Conservation (phyloP, 805 yeast species). For the Crinitomyces ghanaensis region DNA sequence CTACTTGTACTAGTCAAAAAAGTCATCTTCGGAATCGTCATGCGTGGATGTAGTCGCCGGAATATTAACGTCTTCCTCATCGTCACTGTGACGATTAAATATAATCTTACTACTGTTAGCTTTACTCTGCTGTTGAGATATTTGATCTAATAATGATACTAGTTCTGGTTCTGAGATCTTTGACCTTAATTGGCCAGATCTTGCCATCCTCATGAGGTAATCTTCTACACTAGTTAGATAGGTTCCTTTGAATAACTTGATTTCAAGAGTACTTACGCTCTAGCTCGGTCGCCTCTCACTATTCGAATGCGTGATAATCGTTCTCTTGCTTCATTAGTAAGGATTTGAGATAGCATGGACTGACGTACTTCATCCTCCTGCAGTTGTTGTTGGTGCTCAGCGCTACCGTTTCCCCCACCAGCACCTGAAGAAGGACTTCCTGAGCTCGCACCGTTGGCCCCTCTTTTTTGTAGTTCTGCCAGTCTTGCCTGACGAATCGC, state of each 20-base stretch:
- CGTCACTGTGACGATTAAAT: slow-evolving; percentile 30
- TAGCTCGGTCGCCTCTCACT: slow-evolving; percentile 86
- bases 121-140: slow-evolving; percentile 58
- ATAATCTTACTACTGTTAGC: slow-evolving; percentile 56
- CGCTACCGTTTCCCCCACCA: slow-evolving; percentile 6
- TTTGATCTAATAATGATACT: slow-evolving; percentile 70
- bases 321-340: slow-evolving; percentile 78
- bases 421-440: neutral
- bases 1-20: slow-evolving; percentile 38
- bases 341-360: slow-evolving; percentile 48
- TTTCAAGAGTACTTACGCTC: slow-evolving; percentile 30
- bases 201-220: slow-evolving; percentile 57
- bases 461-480: slow-evolving; percentile 57
- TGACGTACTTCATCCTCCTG: slow-evolving; percentile 31
- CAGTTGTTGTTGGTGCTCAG: slow-evolving; percentile 1
- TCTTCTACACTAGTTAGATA: slow-evolving; percentile 47
- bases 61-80: slow-evolving; percentile 28
- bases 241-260: neutral
- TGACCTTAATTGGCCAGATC: slow-evolving; percentile 62
- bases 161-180: slow-evolving; percentile 75
- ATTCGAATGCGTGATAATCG: slow-evolving; percentile 74
- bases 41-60: slow-evolving; percentile 4
- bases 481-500: slow-evolving; percentile 91
- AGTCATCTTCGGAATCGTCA: slow-evolving; percentile 29
- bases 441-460: slow-evolving; percentile 1